Percentiles rank a stretch among this genome's conserved stretches.
Evolutionary conservation across 768 basidiomycete genomes (phyloP).

Genomic region (Lepiota venenata): DNA sequence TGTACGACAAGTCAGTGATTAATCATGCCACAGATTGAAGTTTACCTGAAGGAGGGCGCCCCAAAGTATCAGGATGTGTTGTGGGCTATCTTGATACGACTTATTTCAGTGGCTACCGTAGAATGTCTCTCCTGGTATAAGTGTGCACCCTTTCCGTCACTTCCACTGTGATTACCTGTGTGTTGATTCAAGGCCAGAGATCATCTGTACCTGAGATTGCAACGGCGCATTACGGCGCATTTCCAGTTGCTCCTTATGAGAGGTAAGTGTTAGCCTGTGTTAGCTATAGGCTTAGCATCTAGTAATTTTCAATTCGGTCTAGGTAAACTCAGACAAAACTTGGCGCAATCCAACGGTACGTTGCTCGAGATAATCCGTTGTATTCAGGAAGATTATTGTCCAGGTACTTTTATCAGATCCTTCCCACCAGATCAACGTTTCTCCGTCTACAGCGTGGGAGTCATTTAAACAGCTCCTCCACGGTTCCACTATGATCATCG

Average conservation of each 20-base stretch:
- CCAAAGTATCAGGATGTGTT: no score
- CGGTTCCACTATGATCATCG: not conserved
- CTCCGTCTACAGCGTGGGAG: not conserved
- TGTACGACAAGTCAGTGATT: not conserved
- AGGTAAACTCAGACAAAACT: conserved; percentile 2
- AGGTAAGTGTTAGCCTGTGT: not conserved
- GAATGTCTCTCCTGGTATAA: no score
- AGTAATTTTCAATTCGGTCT: not conserved
- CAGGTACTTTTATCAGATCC: not conserved
- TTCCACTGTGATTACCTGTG: no score
- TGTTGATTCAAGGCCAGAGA: not conserved
- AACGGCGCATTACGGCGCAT: not conserved
- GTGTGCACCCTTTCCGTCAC: no score
- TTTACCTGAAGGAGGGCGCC: no score
- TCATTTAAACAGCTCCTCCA: not conserved
- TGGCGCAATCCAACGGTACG: conserved; percentile 9
- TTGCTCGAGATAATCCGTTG: not conserved
- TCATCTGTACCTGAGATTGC: not conserved
- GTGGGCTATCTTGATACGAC: no score
- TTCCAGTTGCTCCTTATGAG: conserved; percentile 7
- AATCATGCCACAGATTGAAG: no score
- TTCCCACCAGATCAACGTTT: not conserved
- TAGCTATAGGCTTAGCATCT: not conserved
- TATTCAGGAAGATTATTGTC: not conserved
- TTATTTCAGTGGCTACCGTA: no score